Conservation (phyloP, 805 yeast genomes). For the Spathaspora hagerdaliae region DNA sequence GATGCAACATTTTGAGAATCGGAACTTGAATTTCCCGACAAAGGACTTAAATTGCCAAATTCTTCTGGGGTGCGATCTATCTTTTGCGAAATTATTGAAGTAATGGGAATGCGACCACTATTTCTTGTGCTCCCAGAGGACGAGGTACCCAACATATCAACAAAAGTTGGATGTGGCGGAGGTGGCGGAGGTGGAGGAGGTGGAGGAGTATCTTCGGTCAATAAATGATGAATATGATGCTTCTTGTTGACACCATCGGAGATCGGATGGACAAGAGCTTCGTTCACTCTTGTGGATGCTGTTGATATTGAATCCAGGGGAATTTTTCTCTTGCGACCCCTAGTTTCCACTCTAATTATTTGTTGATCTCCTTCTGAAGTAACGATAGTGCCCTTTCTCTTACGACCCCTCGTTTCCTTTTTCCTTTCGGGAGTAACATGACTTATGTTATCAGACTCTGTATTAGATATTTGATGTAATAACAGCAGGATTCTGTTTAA, state of each 20-base stretch:
- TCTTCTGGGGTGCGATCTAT: slow-evolving; percentile 6
- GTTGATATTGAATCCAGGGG: neutral
- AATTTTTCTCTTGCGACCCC: slow-evolving; percentile 3
- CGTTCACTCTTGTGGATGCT: neutral
- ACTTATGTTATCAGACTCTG: too few relatives aligned
- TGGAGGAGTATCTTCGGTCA: slow-evolving; percentile 3
- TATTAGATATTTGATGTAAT: too few relatives aligned
- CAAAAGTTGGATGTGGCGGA: neutral
- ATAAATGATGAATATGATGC: slow-evolving; percentile 7
- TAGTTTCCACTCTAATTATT: neutral
- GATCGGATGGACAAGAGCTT: too few relatives aligned
- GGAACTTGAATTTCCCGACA: neutral
- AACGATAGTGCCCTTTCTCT: slow-evolving; percentile 2
- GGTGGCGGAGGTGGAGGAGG: neutral
- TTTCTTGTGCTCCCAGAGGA: neutral
- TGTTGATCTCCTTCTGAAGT: neutral
- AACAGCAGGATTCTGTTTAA: neutral
- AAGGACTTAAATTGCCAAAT: neutral
- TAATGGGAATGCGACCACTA: slow-evolving; percentile 4
- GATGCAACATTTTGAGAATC: neutral
- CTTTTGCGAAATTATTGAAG: slow-evolving; percentile 13
- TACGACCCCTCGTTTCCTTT: slow-evolving; percentile 6
- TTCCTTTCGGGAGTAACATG: neutral
- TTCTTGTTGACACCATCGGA: neutral
- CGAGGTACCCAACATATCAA: neutral